These are phyloP conservation scores for Neofusicoccum parvum DNA, from an alignment of 2,329 filamentous ascomycete species.

Conservation along the genomic window DNA sequence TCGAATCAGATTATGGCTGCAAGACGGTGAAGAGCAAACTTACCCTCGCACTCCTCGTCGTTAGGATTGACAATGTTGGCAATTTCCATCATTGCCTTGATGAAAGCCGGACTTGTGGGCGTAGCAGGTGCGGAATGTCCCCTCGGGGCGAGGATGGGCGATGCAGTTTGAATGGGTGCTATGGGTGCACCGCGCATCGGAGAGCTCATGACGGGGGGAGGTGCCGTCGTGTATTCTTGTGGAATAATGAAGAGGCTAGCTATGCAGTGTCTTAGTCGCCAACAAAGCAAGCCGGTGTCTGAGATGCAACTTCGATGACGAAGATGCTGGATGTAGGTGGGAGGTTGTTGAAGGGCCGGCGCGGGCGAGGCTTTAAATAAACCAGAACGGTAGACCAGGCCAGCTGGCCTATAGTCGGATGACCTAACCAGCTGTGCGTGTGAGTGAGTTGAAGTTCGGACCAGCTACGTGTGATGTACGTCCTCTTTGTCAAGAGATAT, in stretches of 20 bases:
- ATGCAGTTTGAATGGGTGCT: too few species aligned
- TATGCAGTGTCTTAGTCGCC: neutral
- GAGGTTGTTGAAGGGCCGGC: neutral
- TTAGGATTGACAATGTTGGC: neutral
- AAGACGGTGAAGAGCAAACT: neutral
- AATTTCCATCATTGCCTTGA: neutral
- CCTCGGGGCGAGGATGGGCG: neutral
- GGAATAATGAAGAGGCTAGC: neutral
- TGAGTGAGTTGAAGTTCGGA: neutral
- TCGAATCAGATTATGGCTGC: too few species aligned
- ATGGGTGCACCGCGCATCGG: too few species aligned
- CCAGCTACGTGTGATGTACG: neutral
- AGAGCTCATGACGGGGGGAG: neutral
- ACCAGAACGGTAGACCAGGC: neutral
- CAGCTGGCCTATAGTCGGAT: neutral
- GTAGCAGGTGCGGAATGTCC: neutral
- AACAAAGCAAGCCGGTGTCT: neutral
- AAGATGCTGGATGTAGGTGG: neutral
- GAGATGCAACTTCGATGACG: neutral
- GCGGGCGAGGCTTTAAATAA: neutral
- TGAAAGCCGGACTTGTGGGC: neutral
- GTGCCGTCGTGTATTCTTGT: neutral
- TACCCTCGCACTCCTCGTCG: neutral
- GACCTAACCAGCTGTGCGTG: neutral
- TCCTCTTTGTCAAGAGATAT: slow-evolving; percentile 2